Conservation (phyloP, 495 filamentous ascomycete species). For the Umbilicaria muhlenbergii region DNA sequence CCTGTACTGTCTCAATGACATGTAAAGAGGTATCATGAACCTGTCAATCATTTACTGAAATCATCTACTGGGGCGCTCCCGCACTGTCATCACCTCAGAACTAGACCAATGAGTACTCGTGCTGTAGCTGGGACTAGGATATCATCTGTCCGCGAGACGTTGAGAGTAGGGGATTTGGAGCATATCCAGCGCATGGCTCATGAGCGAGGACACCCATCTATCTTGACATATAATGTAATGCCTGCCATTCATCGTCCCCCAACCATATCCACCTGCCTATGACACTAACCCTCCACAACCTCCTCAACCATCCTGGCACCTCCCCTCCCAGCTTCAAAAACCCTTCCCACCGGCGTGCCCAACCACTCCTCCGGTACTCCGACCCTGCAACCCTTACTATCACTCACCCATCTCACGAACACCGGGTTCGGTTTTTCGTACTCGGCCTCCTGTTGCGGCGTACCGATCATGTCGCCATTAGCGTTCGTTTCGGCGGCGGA, state of each 20-base stretch:
- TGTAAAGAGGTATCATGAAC: no score
- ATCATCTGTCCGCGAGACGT: no score
- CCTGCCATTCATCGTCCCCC: background rate
- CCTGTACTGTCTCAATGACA: no score
- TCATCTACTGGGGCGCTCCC: no score
- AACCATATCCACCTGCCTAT: background rate
- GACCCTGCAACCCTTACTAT: conserved; percentile 46
- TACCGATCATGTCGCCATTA: conserved; percentile 27
- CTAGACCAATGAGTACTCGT: no score
- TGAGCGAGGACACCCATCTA: background rate
- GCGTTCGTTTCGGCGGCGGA: conserved; percentile 27
- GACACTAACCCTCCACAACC: conserved; percentile 5
- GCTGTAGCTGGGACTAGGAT: conserved; percentile 9
- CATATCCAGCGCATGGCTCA: background rate
- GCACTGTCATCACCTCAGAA: no score
- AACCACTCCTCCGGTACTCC: conserved; percentile 77
- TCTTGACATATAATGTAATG: background rate
- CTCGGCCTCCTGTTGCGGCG: conserved; percentile 24
- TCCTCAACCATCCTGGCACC: conserved; percentile 31
- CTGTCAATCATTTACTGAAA: no score
- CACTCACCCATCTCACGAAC: conserved; percentile 69
- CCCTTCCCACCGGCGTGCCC: conserved; percentile 44
- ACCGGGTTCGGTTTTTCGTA: conserved; percentile 44
- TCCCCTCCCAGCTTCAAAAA: conserved; percentile 32
- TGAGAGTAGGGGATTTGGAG: no score